Conservation (phyloP, 495 filamentous ascomycete genomes). For the Trichoderma gamsii region DNA sequence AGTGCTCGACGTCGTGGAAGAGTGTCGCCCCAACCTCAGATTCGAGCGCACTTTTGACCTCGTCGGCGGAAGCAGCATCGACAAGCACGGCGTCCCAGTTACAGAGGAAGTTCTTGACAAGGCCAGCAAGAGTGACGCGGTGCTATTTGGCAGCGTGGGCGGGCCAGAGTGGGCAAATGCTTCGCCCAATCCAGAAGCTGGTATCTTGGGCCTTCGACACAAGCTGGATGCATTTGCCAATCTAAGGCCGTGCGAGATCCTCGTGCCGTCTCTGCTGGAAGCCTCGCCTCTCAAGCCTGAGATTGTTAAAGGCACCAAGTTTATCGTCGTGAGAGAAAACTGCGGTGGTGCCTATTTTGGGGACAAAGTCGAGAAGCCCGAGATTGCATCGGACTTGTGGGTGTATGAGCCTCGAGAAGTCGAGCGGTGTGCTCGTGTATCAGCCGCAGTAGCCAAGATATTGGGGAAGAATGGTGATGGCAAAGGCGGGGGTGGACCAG, state of each 20-base stretch:
- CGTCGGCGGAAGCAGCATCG: constrained; percentile 44
- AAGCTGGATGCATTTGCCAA: constrained; percentile 49
- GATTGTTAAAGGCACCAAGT: constrained; percentile 42
- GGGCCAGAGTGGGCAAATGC: constrained; percentile 46
- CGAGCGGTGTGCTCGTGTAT: constrained; percentile 43
- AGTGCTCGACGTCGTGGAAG: constrained; percentile 43
- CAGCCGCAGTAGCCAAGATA: constrained; percentile 42
- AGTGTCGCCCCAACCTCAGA: constrained; percentile 23
- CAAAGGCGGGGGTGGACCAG: constrained; percentile 22
- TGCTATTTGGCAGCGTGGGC: constrained; percentile 46
- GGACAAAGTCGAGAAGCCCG: constrained; percentile 40
- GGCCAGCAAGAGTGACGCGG: constrained; percentile 37
- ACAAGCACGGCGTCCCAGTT: constrained; percentile 39
- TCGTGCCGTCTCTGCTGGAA: constrained; percentile 34
- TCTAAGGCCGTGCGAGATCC: constrained; percentile 42
- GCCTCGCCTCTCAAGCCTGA: constrained; percentile 42
- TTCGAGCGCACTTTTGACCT: constrained; percentile 43
- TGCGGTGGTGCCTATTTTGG: constrained; percentile 51
- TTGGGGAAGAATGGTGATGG: constrained; percentile 26
- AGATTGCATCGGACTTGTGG: constrained; percentile 47
- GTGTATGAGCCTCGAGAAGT: constrained; percentile 42
- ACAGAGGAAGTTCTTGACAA: constrained; percentile 42
- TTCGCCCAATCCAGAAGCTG: constrained; percentile 41
- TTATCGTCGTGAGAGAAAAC: constrained; percentile 47
- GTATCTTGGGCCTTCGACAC: constrained; percentile 40